Conservation (phyloP, 2,329 filamentous ascomycete species). For the Teratosphaeria epicoccoides region DNA sequence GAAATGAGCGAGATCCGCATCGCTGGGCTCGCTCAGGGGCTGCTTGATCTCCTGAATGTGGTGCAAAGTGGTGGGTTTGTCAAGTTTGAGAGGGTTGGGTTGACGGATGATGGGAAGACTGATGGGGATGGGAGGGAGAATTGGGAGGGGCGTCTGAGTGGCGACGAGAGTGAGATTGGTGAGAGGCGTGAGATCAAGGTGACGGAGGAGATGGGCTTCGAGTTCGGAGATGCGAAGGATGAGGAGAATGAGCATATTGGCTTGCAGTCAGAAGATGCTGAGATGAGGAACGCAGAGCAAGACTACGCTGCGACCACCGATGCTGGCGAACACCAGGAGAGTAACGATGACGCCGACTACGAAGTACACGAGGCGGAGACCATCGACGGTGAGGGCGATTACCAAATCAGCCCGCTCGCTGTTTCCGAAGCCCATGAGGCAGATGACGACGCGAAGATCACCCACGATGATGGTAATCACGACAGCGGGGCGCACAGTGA, state of each 20-base stretch:
- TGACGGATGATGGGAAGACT: slow-evolving; percentile 2
- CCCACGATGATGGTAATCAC: slow-evolving; percentile 3
- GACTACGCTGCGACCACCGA: not conserved
- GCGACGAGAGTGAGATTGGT: not conserved
- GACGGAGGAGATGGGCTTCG: not conserved
- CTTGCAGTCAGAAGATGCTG: not conserved
- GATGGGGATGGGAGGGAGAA: not conserved
- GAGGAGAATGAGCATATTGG: not conserved
- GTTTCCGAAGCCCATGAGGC: not conserved
- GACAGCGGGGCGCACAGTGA: slow-evolving; percentile 1
- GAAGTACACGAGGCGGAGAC: too few relatives aligned
- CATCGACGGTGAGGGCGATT: too few relatives aligned
- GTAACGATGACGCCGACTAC: too few relatives aligned
- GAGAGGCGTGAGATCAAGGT: not conserved
- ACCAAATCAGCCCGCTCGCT: too few relatives aligned
- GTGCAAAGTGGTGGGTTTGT: slow-evolving; percentile 13
- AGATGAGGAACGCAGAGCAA: not conserved
- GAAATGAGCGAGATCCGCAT: slow-evolving; percentile 7
- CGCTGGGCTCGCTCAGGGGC: slow-evolving; percentile 9
- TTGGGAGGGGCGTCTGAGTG: not conserved
- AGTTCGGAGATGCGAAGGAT: not conserved
- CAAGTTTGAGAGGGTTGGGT: slow-evolving; percentile 6
- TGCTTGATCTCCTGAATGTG: slow-evolving; percentile 6
- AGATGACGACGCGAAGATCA: not conserved
- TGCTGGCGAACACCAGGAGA: too few relatives aligned